Evolutionary conservation across 768 basidiomycete genomes (phyloP).

Genomic region (Termitomyces sp.): DNA sequence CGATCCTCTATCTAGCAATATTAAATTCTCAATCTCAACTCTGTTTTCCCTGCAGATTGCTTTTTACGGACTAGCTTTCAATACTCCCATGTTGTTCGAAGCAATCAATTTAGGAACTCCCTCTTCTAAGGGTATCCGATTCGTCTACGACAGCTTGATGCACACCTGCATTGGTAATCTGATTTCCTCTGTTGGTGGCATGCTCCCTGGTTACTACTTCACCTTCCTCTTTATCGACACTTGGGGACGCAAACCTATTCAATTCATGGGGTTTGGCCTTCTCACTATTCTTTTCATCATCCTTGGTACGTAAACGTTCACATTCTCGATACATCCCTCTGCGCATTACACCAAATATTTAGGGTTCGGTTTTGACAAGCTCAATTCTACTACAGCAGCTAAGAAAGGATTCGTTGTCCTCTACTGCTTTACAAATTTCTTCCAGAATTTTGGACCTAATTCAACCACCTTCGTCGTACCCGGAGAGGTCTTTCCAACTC

Average conservation of each 20-base stretch:
- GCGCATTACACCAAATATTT: constrained; percentile 3
- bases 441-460: constrained; percentile 87
- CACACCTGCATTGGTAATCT: constrained; percentile 74
- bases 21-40: constrained; percentile 28
- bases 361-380: constrained; percentile 69
- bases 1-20: constrained; percentile 4
- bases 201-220: constrained; percentile 80
- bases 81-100: constrained; percentile 68
- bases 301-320: constrained; percentile 48
- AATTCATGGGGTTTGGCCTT: constrained; percentile 70
- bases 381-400: constrained; percentile 36
- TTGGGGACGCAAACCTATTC: constrained; percentile 82
- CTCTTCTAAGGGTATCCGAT: constrained; percentile 23
- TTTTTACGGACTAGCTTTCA: constrained; percentile 86
- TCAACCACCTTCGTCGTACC: constrained; percentile 78
- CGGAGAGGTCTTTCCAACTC: constrained; percentile 83
- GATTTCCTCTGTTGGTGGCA: constrained; percentile 69
- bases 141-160: constrained; percentile 53
- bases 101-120: constrained; percentile 66
- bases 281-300: constrained; percentile 64
- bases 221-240: constrained; percentile 62
- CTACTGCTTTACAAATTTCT: constrained; percentile 82
- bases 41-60: constrained; percentile 59
- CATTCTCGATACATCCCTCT: neutral
- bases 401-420: constrained; percentile 71